Conservation (phyloP, 2,329 filamentous ascomycete genomes). For the Helminthosporium solani region DNA sequence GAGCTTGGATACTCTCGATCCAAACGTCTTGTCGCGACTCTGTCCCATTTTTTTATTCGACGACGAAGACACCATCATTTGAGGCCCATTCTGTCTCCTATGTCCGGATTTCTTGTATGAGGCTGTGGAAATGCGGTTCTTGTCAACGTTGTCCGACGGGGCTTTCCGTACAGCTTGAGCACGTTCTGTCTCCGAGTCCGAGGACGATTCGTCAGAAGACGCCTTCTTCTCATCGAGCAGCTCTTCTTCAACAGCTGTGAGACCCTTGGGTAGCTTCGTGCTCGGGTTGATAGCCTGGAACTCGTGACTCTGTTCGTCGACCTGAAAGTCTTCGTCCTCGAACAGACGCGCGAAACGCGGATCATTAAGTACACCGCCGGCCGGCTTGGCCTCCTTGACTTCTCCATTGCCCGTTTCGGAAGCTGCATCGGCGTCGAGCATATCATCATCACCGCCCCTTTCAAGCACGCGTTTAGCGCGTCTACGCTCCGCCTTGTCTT, state of each 20-base stretch:
- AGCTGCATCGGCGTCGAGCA: conserved; percentile 30
- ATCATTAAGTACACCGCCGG: conserved; percentile 66
- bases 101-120: conserved; percentile 62
- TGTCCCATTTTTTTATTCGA: conserved; percentile 43
- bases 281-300: conserved; percentile 89
- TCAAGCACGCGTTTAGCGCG: conserved; percentile 54
- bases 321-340: conserved; percentile 86
- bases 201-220: conserved; percentile 36
- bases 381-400: conserved; percentile 53
- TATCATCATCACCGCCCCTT: conserved; percentile 59
- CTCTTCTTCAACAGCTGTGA: conserved; percentile 63
- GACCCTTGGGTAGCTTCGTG: conserved; percentile 59
- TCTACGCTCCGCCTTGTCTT: conserved; percentile 62
- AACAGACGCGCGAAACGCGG: conserved; percentile 86
- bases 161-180: conserved; percentile 22
- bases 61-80: conserved; percentile 59
- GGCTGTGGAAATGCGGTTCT: conserved; percentile 61
- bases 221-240: conserved; percentile 48
- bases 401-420: conserved; percentile 21
- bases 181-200: conserved; percentile 34
- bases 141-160: conserved; percentile 29
- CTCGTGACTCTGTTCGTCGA: conserved; percentile 86
- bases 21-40: conserved; percentile 58
- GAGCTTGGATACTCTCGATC: conserved; percentile 51
- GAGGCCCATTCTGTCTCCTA: conserved; percentile 42